A percentile compares a stretch with the other conserved stretches of the same genome.
These are phyloP conservation scores for Yamadazyma epiphylla DNA, from an alignment of 1,139 yeast genomes.

Conservation along the genomic window DNA sequence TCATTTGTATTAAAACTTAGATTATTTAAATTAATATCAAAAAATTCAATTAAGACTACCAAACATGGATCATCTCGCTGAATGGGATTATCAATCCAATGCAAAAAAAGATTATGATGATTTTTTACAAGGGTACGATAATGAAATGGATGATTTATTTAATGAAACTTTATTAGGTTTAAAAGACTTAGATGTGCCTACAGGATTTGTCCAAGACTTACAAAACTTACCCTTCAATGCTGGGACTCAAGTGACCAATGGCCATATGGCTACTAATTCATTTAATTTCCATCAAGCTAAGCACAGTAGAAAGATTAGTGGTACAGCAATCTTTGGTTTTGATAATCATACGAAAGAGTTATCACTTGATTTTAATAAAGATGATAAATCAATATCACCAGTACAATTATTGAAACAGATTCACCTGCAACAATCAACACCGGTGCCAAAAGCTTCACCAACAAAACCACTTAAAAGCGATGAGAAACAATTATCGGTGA, in stretches of 20 bases:
- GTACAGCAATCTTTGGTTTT: conserved; percentile 65
- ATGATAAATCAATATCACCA: conserved; percentile 32
- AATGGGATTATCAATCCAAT: conserved; percentile 22
- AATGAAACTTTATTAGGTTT: conserved; percentile 42
- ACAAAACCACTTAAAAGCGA: conserved; percentile 5
- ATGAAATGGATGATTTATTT: conserved; percentile 39
- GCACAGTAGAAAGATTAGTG: conserved; percentile 45
- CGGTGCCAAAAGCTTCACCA: conserved; percentile 5
- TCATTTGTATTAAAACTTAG: conserved; percentile 1
- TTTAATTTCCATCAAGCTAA: conserved; percentile 9
- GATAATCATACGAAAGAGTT: conserved; percentile 51
- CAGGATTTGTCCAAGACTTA: conserved; percentile 24
- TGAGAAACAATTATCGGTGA: conserved; percentile 3
- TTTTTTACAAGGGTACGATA: conserved; percentile 23
- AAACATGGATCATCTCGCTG: conserved; percentile 29
- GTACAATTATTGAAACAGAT: conserved; percentile 26
- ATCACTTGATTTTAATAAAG: conserved; percentile 37
- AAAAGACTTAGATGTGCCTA: conserved; percentile 53
- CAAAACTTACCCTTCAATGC: conserved; percentile 4
- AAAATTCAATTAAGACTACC: neutral
- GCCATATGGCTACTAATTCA: conserved; percentile 12
- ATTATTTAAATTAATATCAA: conserved; percentile 2
- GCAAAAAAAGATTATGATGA: conserved; percentile 39
- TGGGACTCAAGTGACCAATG: conserved; percentile 2
- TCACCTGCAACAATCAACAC: conserved; percentile 8